Conservation (phyloP, 2,329 filamentous ascomycete genomes). For the Diaporthe citrichinensis region DNA sequence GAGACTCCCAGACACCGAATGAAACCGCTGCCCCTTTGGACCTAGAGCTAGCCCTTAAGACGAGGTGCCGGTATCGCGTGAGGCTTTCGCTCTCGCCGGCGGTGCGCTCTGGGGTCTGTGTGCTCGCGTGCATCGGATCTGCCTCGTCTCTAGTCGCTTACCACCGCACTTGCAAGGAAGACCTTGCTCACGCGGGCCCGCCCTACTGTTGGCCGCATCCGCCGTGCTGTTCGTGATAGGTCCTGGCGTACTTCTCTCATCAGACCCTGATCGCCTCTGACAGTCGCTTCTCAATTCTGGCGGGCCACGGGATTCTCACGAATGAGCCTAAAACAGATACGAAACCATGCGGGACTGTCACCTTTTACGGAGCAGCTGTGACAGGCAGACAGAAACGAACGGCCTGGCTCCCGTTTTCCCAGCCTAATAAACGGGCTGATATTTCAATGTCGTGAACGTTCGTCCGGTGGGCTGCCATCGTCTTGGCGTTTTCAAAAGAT, state of each 20-base stretch:
- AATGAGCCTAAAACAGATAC: slow-evolving; percentile 4
- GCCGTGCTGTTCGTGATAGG: slow-evolving; percentile 4
- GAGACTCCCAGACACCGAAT: slow-evolving; percentile 21
- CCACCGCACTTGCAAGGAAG: neutral
- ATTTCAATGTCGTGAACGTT: slow-evolving; percentile 10
- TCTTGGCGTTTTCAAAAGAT: slow-evolving; percentile 19
- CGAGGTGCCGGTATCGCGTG: neutral
- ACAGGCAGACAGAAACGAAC: neutral
- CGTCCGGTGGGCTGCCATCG: neutral
- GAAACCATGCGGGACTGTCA: slow-evolving; percentile 24
- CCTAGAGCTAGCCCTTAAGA: neutral
- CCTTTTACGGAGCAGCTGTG: neutral
- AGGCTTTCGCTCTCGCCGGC: slow-evolving; percentile 11
- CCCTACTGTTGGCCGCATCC: neutral
- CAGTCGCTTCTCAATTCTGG: neutral
- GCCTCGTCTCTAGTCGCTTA: slow-evolving; percentile 1
- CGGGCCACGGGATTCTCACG: neutral
- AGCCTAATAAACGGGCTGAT: neutral
- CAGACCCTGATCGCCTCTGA: neutral
- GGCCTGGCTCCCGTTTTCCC: neutral
- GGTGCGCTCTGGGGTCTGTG: neutral
- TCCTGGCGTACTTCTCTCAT: neutral
- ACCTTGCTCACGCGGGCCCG: neutral
- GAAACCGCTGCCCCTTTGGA: slow-evolving; percentile 22
- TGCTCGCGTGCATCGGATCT: slow-evolving; percentile 22